phyloP scores from a whole-genome alignment of 495 filamentous ascomycete genomes.

The Cladorrhinum samala region DNA sequence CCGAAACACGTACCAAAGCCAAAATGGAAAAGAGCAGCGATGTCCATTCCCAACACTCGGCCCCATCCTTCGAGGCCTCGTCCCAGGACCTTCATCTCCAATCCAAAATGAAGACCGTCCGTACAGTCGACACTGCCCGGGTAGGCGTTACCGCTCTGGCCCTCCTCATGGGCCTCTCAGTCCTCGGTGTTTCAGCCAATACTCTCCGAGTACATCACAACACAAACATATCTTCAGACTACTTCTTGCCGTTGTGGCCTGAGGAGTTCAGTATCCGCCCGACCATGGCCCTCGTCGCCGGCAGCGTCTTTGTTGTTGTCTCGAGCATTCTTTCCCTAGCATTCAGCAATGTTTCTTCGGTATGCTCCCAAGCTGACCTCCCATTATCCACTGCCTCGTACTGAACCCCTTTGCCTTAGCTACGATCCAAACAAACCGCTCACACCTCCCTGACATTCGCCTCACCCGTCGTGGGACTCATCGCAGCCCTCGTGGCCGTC shows the following conservation, averaged over 20 bases:
- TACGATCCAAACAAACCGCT: constrained; percentile 32
- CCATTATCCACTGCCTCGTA: neutral
- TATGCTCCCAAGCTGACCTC: constrained; percentile 21
- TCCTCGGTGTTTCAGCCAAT: constrained; percentile 45
- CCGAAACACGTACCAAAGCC: too few relatives aligned
- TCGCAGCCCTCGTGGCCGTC: constrained; percentile 43
- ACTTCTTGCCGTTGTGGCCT: constrained; percentile 46
- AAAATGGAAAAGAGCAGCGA: too few relatives aligned
- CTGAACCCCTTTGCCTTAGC: constrained; percentile 22
- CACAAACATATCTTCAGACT: constrained; percentile 33
- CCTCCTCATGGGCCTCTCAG: constrained; percentile 40
- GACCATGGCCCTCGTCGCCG: constrained; percentile 43
- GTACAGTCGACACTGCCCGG: constrained; percentile 36
- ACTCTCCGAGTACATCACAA: constrained; percentile 42
- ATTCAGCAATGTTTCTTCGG: constrained; percentile 34
- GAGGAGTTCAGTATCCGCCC: constrained; percentile 45
- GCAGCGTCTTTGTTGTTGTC: constrained; percentile 37
- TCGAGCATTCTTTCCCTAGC: constrained; percentile 38
- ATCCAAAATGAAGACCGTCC: constrained; percentile 28
- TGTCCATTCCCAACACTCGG: too few relatives aligned
- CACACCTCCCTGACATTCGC: constrained; percentile 35
- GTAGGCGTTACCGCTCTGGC: constrained; percentile 42
- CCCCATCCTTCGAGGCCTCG: neutral
- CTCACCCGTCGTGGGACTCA: constrained; percentile 37
- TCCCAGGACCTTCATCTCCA: constrained; percentile 30